Base-by-base conservation (phyloP, 441 rosid genomes). In the Pelargonium hybrid region DNA sequence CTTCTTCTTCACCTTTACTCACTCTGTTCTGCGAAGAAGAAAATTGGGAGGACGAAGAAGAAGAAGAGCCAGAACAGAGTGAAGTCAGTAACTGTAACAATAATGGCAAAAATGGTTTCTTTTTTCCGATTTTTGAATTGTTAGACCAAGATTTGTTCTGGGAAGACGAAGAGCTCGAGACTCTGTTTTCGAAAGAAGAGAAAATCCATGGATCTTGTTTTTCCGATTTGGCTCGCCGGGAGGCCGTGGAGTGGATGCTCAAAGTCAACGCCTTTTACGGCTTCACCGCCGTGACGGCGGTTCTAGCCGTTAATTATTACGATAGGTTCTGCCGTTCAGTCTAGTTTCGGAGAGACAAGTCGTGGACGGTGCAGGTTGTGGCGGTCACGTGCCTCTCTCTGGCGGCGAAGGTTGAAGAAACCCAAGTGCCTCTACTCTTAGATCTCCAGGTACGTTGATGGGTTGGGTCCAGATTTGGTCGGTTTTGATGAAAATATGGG, bases 401-500 rank as follows among this genome's bases (percentile, higher is more conserved):
- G 57, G 93, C 98, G 67, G 97, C 96, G 8, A 93, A 93, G 86
- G 88, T 93, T 37, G 98, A 93, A 77, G 98, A 93, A 82, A 91
- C 84, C 45, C 85, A 88, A 69, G 96, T 83, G 41, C 97, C 96
- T 75, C 87, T 88, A 71, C 92, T 93, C 50, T 54, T 87, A 48
- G 93, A 91, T 78, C 85, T 91, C 41, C 98, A 93, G 79, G 98
- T 90, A 86, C 37, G 78, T 67, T 0, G 4, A 29, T 29, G 34
- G 34, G 34, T 50, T 43, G 23, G 17, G 17, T 48, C 0, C 43
- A 14, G 5, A 50, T 50, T 50, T 29, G 2, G 4, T 29, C 2
- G 34, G 34, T 29, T 29, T 29, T 29, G 34, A 5, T 29, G 4
- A 1, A 29, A 0, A 29, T 29, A 29, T 29, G 34, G 4, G 34